Base-by-base conservation (phyloP, 2,329 filamentous ascomycete genomes). In the Colletotrichum somersetense region DNA sequence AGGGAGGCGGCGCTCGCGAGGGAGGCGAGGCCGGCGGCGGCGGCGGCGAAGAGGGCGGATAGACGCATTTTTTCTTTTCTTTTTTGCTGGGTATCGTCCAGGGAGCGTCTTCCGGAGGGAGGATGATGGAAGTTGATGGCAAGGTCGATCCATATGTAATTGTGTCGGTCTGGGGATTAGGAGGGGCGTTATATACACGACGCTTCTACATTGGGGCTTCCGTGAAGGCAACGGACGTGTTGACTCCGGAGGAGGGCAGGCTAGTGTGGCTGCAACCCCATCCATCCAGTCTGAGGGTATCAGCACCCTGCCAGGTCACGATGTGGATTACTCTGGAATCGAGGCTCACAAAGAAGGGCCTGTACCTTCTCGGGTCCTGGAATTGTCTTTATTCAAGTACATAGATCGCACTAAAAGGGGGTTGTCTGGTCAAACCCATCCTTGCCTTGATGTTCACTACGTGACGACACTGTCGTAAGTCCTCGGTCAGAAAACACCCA, bases 1-100 rank as follows among this genome's bases (percentile, higher is more conserved):
- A 84, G 75, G 2, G 78, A 75, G 20, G 76, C 76, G 12, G 76
- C 77, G 11, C 75, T 66, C 62, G 74, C 74, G 58, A 78, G 64
- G 1, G 76, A 59, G 38, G 20, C 20, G 50, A 66, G 55, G 38
- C 66, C 70, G 40, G 44, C 61, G 11, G 66, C 61, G 11, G 66
- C 61, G 16, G 59, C 5, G 26, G 62, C 42, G 0, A 72, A 26
- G 66, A 65, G 55, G 40, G 44, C 57, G 26, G 61, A 50, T n/a
- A 56, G 50, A n/a, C 66, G 56, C 70, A 72, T 70, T 11, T 11
- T 26, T 11, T 14, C 7, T 40, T 40, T 40, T 5, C 3, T 40
- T 44, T 44, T 44, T 20, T 7, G 42, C 14, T 8, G 20, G 10
- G 16, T 33, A 16, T 33, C 30, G 38, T 8, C 38, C 38, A n/a